Evolutionary conservation across 2,329 filamentous ascomycete genomes (phyloP).

Genomic region (Apiospora saccharicola): DNA sequence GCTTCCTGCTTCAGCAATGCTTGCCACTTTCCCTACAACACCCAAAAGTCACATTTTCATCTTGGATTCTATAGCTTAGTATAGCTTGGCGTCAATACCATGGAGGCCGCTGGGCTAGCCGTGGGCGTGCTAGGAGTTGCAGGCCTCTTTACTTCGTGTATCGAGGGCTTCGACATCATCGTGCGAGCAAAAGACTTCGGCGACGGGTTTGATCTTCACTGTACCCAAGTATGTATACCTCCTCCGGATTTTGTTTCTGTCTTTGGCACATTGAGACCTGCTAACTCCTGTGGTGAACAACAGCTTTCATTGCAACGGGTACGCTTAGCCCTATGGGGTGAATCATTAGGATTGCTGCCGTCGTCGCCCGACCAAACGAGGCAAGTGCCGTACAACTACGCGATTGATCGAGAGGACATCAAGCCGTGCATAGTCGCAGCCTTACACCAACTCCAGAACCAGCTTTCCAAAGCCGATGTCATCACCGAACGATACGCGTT

Average conservation of each 20-base stretch:
- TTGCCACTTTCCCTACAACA: too few species aligned
- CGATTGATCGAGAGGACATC: background rate
- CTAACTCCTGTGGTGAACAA: too few species aligned
- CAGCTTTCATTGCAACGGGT: constrained; percentile 29
- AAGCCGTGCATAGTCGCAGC: background rate
- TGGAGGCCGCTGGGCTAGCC: constrained; percentile 33
- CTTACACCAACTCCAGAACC: background rate
- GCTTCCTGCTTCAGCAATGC: too few species aligned
- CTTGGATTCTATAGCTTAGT: background rate
- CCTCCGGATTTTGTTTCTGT: too few species aligned
- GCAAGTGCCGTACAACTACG: background rate
- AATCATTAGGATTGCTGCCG: constrained; percentile 30
- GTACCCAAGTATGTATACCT: too few species aligned
- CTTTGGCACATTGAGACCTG: too few species aligned
- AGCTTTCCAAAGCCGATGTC: background rate
- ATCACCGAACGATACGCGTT: constrained; percentile 8
- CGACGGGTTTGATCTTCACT: constrained; percentile 36
- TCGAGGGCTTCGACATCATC: constrained; percentile 39
- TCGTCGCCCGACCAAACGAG: background rate
- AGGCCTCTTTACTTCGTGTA: constrained; percentile 36
- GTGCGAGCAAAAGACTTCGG: constrained; percentile 33
- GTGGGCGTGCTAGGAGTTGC: constrained; percentile 36
- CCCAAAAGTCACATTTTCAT: too few species aligned
- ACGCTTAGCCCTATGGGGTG: constrained; percentile 30
- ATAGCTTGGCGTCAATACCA: background rate